Evolutionary conservation across 768 basidiomycete species (phyloP).

Genomic region (Trametes elegans): DNA sequence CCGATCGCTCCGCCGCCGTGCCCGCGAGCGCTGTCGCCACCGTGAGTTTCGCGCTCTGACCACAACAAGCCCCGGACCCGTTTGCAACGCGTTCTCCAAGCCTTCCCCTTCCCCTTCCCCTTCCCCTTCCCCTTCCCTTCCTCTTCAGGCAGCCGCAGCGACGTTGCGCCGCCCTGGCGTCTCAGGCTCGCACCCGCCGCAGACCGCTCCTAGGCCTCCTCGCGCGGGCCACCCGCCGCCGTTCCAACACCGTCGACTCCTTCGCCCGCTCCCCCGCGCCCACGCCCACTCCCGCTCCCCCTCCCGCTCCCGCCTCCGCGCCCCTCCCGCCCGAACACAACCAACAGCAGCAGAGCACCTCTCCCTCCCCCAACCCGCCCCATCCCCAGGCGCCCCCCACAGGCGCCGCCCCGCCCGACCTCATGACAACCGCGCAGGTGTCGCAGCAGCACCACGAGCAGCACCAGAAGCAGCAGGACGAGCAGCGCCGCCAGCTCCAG

Average conservation of each 20-base stretch:
- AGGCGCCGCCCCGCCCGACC: not conserved
- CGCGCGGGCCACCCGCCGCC: not conserved
- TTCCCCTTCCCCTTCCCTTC: not conserved
- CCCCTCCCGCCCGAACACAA: not conserved
- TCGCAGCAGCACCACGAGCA: conserved; percentile 1
- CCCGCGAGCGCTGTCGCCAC: too few species aligned
- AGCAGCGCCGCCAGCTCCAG: conserved; percentile 7
- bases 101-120: not conserved
- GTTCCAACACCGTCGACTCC: not conserved
- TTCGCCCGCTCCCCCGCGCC: not conserved
- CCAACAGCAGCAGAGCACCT: not conserved
- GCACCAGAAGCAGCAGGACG: not conserved
- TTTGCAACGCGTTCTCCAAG: too few species aligned
- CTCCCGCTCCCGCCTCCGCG: not conserved
- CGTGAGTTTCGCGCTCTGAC: not conserved
- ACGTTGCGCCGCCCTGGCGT: conserved; percentile 17
- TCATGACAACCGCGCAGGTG: conserved; percentile 10
- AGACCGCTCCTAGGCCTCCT: conserved; percentile 18
- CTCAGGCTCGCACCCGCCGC: conserved; percentile 19
- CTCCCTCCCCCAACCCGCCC: conserved; percentile 2
- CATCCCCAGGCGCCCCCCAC: not conserved
- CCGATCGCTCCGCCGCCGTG: too few species aligned
- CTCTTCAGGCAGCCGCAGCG: not conserved
- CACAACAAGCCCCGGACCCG: not conserved
- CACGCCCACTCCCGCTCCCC: not conserved